phyloP scores from a whole-genome alignment of 208 protist species.

The Trypanosoma caninum region DNA sequence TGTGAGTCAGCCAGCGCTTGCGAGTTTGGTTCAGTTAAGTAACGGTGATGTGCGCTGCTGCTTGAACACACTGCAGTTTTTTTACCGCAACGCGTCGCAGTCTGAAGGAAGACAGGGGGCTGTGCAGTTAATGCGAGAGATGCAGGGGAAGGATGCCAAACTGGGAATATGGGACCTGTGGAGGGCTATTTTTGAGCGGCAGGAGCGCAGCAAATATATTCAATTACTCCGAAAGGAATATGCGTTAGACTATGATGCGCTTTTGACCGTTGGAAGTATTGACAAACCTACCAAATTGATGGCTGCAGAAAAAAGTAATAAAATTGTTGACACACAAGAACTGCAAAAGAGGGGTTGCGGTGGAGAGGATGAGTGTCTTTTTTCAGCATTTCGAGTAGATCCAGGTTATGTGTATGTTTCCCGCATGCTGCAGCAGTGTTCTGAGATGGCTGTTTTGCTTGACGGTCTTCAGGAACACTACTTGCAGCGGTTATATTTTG shows the following conservation, averaged over 20 bases:
- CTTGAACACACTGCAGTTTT: constrained; percentile 83
- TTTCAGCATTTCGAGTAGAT: constrained; percentile 67
- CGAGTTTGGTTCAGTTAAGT: constrained; percentile 56
- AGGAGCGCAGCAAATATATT: constrained; percentile 49
- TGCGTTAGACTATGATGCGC: constrained; percentile 58
- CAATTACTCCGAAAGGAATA: constrained; percentile 66
- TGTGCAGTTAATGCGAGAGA: constrained; percentile 46
- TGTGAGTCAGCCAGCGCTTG: constrained; percentile 40
- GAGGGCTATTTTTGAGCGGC: constrained; percentile 39
- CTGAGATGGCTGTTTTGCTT: constrained; percentile 28
- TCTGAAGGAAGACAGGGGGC: not conserved
- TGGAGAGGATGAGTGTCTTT: constrained; percentile 18
- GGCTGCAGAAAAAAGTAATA: not conserved
- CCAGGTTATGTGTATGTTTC: constrained; percentile 62
- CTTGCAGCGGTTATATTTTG: constrained; percentile 48
- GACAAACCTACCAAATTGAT: not conserved
- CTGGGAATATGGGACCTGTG: constrained; percentile 43
- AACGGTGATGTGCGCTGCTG: constrained; percentile 84
- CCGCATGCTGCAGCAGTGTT: constrained; percentile 34
- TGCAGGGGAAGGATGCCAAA: constrained; percentile 60
- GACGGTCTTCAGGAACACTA: constrained; percentile 81
- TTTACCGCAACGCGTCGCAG: constrained; percentile 16
- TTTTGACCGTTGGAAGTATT: constrained; percentile 5
- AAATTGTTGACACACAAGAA: not conserved
- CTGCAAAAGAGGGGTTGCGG: not conserved